A percentile compares a stretch with the other conserved stretches of the same genome.
phyloP scores from a whole-genome alignment of 106 monocot species.

The Acorus gramineus region DNA sequence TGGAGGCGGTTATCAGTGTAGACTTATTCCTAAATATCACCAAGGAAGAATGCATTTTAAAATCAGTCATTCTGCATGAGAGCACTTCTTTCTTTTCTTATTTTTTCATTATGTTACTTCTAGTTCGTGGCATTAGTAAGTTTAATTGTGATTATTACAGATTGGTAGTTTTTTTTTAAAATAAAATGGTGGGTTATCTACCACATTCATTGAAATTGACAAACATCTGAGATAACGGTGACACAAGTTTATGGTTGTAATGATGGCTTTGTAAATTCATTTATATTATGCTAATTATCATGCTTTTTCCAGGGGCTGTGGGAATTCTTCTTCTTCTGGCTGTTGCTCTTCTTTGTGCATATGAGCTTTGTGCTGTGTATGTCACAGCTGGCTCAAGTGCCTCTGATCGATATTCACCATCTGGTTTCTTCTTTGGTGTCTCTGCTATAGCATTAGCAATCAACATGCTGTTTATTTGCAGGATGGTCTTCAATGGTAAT shows the following conservation, averaged over 20 bases:
- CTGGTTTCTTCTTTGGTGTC: slow-evolving; percentile 96
- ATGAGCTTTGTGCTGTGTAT: slow-evolving; percentile 95
- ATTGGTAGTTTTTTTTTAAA: not conserved
- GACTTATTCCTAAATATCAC: no score
- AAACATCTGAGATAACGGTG: no score
- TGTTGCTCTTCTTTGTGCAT: slow-evolving; percentile 78
- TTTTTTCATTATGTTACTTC: no score
- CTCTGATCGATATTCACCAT: slow-evolving; percentile 76
- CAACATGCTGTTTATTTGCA: slow-evolving; percentile 96
- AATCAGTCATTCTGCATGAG: no score
- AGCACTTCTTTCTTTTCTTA: no score
- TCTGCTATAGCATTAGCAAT: slow-evolving; percentile 85
- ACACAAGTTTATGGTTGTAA: no score
- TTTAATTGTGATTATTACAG: no score
- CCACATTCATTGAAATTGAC: no score
- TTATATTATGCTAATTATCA: not conserved
- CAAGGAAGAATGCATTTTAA: no score
- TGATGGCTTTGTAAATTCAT: no score
- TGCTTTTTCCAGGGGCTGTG: slow-evolving; percentile 63
- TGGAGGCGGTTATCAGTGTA: no score
- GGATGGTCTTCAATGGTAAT: slow-evolving; percentile 90
- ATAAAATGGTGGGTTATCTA: not conserved
- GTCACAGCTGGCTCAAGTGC: slow-evolving; percentile 77
- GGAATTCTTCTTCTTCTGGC: slow-evolving; percentile 83
- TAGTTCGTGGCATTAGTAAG: no score